Evolutionary conservation across 805 yeast genomes (phyloP).

Genomic region (Zygoascus ofunaensis): DNA sequence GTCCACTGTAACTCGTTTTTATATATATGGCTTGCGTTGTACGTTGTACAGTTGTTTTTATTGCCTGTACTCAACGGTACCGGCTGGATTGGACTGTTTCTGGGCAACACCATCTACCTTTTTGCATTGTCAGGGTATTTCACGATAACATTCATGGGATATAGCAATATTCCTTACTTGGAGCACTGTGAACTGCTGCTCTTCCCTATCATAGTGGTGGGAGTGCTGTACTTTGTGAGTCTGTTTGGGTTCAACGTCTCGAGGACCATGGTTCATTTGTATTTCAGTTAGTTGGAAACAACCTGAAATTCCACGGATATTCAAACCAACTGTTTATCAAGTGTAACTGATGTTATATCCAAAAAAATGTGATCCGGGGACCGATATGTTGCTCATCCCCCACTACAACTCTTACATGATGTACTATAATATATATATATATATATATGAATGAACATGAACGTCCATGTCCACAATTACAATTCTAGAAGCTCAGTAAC

Average conservation of each 20-base stretch:
- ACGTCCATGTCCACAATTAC: too few species aligned
- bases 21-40: constrained; percentile 66
- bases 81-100: constrained; percentile 54
- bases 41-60: constrained; percentile 63
- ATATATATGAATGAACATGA: too few species aligned
- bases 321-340: too few species aligned
- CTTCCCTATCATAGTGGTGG: constrained; percentile 54
- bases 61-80: constrained; percentile 61
- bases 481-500: too few species aligned
- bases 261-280: constrained; percentile 45
- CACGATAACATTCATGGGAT: constrained; percentile 81
- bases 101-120: constrained; percentile 74
- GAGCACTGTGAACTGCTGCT: constrained; percentile 53
- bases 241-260: constrained; percentile 68
- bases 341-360: too few species aligned
- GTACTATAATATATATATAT: too few species aligned
- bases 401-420: too few species aligned
- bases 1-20: constrained; percentile 88
- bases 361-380: constrained; percentile 3
- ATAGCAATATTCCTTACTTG: constrained; percentile 61
- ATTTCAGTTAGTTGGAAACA: constrained; percentile 27
- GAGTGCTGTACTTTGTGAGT: constrained; percentile 50
- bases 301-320: too few species aligned
- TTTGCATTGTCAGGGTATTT: constrained; percentile 68
- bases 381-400: background rate